Evolutionary conservation across 164 flowering plant species (phyloP), one percentile per base, ranked within the genome.

Genomic region (Berberis thunbergii): DNA sequence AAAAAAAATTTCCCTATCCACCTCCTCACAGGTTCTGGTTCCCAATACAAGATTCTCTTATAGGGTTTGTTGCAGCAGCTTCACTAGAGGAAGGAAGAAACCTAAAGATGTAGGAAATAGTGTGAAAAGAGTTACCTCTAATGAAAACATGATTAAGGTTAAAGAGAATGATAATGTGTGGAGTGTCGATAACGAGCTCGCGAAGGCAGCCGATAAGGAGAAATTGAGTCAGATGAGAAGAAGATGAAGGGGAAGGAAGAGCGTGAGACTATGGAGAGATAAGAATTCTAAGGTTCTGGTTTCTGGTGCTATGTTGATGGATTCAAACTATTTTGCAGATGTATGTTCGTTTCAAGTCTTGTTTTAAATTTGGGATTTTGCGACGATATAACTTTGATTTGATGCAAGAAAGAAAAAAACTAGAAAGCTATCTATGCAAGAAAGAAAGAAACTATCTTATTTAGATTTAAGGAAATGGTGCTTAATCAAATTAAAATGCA

Each of bases 271-370:
- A 66, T 26, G 26, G 67, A 71, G 59, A 60, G 67, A 60, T 42
- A 49, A 46, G 58, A 74, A 60, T 67, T 82, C 75, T 11, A 73
- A 64, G 65, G 77, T 86, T 68, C 44, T 87, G 77, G 80, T 94
- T 45, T 84, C 97, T 58, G 92, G 78, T 52, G 72, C 91, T 46
- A 86, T 94, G 96, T 73, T 88, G 13, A 77, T 84, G 85, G 97
- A 76, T 84, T n/a, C 96, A 94, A 61, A 87, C 79, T 26, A 87
- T 94, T 68, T 82, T 90, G 69, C 97, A 90, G 75, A 84, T 92
- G 63, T 95, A 94, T 95, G 98, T 92, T 64, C 4, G 43, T 53
- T 13, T n/a, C 11, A 0, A 57, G 0, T 26, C 26, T 26, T 26
- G 26, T 26, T 26, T 26, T 26, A 26, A 26, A 26, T 57, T 49